Evolutionary conservation across 768 basidiomycete genomes (phyloP), one percentile per base, ranked within the genome.

Genomic region (Astraeus odoratus): DNA sequence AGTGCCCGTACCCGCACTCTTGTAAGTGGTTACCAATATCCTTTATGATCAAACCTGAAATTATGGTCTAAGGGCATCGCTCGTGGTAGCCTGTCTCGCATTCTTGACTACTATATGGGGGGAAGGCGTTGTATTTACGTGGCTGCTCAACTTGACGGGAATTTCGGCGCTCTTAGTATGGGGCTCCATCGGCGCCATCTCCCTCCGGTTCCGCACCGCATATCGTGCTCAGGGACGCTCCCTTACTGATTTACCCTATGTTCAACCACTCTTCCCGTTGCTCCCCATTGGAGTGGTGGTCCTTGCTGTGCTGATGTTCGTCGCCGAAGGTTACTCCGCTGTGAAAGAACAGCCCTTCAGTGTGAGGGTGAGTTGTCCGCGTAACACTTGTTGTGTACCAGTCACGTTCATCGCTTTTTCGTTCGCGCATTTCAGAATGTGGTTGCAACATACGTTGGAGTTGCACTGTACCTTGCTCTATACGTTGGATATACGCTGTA

Each of bases 101-200:
- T 80, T 77, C 61, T 55, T 77, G 33, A 75, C 79, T 5, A 76
- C 76, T 5, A 74, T 80, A 48, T 80, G 77, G 77, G 73, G 77
- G 13, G 67, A 71, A 37, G 74, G 74, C 10, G 56, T 75, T 44
- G 74, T 74, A 33, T 78, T 80, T 51, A 72, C 69, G 2, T 77
- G 76, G 82, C 66, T 83, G 8, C 64, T 81, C 40, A 78, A 81
- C 51, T 64, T 83, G 42, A 78, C 77, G 7, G 81, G 83, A 33
- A 77, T 85, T 36, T 81, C 77, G 1, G 77, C 80, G 2, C 65
- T 86, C 39, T 71, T 85, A 47, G 79, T 81, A 33, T 86, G 83
- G 82, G 74, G 72, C 20, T 72, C 75, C 23, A 77, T 82, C 47
- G 73, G 71, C 8, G 15, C 67, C 25, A 77, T 77, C 26, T 76